phyloP scores from a whole-genome alignment of 2,329 filamentous ascomycete genomes.

The Aspergillus melleus region DNA sequence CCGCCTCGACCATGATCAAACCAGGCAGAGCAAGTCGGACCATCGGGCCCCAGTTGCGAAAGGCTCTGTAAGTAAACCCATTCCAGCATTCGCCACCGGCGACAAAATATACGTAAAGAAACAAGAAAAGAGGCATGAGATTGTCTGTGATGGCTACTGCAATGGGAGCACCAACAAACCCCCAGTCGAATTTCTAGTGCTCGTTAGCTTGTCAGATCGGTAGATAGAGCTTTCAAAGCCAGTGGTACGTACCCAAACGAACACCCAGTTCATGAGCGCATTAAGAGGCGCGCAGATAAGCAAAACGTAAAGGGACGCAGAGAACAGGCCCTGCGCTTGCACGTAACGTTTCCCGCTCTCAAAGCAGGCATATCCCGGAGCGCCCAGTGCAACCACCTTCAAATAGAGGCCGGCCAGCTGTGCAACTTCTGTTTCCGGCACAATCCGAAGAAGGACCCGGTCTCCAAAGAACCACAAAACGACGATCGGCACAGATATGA shows the following conservation, averaged over 20 bases:
- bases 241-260: slow-evolving; percentile 66
- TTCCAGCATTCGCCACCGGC: slow-evolving; percentile 77
- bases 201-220: slow-evolving; percentile 2
- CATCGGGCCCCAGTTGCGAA: slow-evolving; percentile 80
- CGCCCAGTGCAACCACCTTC: slow-evolving; percentile 66
- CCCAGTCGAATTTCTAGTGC: slow-evolving; percentile 55
- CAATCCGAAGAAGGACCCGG: slow-evolving; percentile 62
- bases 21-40: slow-evolving; percentile 83
- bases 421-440: slow-evolving; percentile 72
- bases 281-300: slow-evolving; percentile 81
- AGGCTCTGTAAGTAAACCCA: slow-evolving; percentile 68
- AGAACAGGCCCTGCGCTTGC: slow-evolving; percentile 85
- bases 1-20: slow-evolving; percentile 90
- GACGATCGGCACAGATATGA: slow-evolving; percentile 70
- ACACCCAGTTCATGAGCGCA: slow-evolving; percentile 74
- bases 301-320: slow-evolving; percentile 78
- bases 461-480: slow-evolving; percentile 70
- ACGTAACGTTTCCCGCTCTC: slow-evolving; percentile 82
- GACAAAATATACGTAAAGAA: slow-evolving; percentile 71
- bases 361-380: slow-evolving; percentile 74
- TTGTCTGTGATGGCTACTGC: slow-evolving; percentile 75
- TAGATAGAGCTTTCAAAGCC: neutral
- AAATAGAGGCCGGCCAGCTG: slow-evolving; percentile 72
- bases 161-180: slow-evolving; percentile 77
- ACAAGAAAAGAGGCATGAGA: slow-evolving; percentile 69